Evolutionary conservation across 1,284 basidiomycete species (phyloP).

Genomic region (Rhodotorula sp.): DNA sequence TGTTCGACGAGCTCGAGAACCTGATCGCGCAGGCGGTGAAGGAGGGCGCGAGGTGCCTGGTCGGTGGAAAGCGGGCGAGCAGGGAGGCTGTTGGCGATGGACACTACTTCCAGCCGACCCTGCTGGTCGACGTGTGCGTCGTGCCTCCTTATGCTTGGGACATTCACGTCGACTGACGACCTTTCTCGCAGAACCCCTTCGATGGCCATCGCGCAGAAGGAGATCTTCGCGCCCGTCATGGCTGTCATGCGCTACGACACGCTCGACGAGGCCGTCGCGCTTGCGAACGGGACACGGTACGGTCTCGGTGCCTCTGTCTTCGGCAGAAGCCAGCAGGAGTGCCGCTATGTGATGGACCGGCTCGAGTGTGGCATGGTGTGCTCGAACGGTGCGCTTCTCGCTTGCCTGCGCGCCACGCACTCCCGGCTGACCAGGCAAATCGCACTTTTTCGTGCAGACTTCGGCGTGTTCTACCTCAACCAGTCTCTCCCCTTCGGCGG

Average conservation of each 20-base stretch:
- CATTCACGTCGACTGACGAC: too few relatives aligned
- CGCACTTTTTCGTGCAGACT: constrained; percentile 1
- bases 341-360: constrained; percentile 71
- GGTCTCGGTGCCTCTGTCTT: constrained; percentile 95
- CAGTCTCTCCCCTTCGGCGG: constrained; percentile 89
- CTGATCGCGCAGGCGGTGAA: constrained; percentile 71
- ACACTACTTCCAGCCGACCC: constrained; percentile 82
- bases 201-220: constrained; percentile 75
- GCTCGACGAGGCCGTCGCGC: constrained; percentile 75
- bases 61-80: constrained; percentile 65
- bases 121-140: constrained; percentile 70
- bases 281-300: constrained; percentile 83
- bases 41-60: constrained; percentile 68
- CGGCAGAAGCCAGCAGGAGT: constrained; percentile 73
- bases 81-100: constrained; percentile 58
- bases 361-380: constrained; percentile 95
- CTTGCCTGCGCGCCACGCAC: constrained; percentile 11
- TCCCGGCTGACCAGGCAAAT: neutral
- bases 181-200: constrained; percentile 53
- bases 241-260: constrained; percentile 77
- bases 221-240: constrained; percentile 86
- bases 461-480: constrained; percentile 46
- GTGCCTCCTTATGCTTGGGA: constrained; percentile 53
- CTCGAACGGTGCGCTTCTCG: constrained; percentile 66
- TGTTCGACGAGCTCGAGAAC: constrained; percentile 69